Evolutionary conservation across 1,284 basidiomycete species (phyloP).

Genomic region (Trichosporon inkin): DNA sequence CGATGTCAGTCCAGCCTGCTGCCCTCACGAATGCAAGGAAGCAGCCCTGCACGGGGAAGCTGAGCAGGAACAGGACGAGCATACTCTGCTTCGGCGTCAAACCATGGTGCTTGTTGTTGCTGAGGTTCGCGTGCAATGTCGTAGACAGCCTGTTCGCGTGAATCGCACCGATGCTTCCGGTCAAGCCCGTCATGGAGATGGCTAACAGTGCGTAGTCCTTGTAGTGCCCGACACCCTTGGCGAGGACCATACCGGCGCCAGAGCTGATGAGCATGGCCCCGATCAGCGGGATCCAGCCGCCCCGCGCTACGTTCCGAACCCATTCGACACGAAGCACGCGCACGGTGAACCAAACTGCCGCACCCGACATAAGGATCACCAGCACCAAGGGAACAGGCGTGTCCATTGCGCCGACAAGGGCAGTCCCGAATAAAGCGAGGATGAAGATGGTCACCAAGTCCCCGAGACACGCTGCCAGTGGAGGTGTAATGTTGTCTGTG

Average conservation of each 20-base stretch:
- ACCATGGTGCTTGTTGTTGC: slow-evolving; percentile 26
- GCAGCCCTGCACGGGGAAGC: slow-evolving; percentile 68
- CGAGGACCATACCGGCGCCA: slow-evolving; percentile 84
- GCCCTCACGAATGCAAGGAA: slow-evolving; percentile 64
- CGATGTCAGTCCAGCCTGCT: slow-evolving; percentile 72
- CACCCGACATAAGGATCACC: slow-evolving; percentile 58
- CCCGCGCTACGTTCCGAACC: slow-evolving; percentile 59
- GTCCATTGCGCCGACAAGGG: slow-evolving; percentile 63
- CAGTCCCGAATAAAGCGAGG: slow-evolving; percentile 58
- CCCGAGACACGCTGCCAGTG: slow-evolving; percentile 85
- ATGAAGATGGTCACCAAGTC: slow-evolving; percentile 86
- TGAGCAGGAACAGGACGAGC: slow-evolving; percentile 64
- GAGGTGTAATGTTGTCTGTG: slow-evolving; percentile 89
- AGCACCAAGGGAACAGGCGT: slow-evolving; percentile 61
- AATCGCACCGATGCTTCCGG: slow-evolving; percentile 84
- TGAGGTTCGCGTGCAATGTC: slow-evolving; percentile 36
- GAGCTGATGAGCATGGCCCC: slow-evolving; percentile 89
- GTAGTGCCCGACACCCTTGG: slow-evolving; percentile 79
- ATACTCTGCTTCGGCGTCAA: slow-evolving; percentile 39
- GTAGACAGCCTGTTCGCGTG: slow-evolving; percentile 89
- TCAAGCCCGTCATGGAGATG: slow-evolving; percentile 81
- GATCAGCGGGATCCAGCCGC: slow-evolving; percentile 81
- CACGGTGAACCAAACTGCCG: slow-evolving; percentile 54
- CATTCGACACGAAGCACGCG: slow-evolving; percentile 54
- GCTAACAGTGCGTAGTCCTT: slow-evolving; percentile 83